These are phyloP conservation scores for Sodiomyces alkalinus DNA, from an alignment of 2,329 filamentous ascomycete species.

Conservation along the genomic window DNA sequence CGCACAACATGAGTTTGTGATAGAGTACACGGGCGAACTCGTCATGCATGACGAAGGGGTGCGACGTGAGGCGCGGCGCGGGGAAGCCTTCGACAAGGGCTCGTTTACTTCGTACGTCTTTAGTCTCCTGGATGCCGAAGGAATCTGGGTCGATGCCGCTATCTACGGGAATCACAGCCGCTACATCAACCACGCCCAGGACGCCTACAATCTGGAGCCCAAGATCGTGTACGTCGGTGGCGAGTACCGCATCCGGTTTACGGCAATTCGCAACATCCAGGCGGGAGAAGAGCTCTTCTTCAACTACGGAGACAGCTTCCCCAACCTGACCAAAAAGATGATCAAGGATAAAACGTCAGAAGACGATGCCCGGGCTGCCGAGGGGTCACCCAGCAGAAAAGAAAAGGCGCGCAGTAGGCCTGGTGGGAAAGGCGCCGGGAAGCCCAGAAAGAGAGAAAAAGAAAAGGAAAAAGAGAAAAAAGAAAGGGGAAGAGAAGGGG, in stretches of 20 bases:
- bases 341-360: constrained; percentile 24
- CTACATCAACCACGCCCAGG: constrained; percentile 66
- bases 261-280: constrained; percentile 49
- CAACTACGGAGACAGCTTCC: constrained; percentile 60
- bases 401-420: background rate
- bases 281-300: constrained; percentile 69
- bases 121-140: constrained; percentile 42
- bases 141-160: constrained; percentile 58
- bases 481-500: background rate
- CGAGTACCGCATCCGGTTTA: constrained; percentile 62
- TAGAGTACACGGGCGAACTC: constrained; percentile 69
- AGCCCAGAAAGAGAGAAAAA: background rate
- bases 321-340: constrained; percentile 40
- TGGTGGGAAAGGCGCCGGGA: background rate
- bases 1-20: constrained; percentile 54
- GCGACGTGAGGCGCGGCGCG: constrained; percentile 46
- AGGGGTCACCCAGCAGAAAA: no score
- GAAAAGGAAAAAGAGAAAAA: background rate
- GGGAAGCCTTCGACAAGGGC: constrained; percentile 44
- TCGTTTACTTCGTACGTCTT: constrained; percentile 51
- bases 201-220: constrained; percentile 40
- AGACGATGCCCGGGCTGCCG: constrained; percentile 6
- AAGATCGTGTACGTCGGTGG: constrained; percentile 59
- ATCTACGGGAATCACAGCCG: constrained; percentile 67
- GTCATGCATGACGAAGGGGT: constrained; percentile 56